A percentile compares a stretch with the other conserved stretches of the same genome.
phyloP scores from a whole-genome alignment of 208 protist genomes.

The Crithidia thermophila region DNA sequence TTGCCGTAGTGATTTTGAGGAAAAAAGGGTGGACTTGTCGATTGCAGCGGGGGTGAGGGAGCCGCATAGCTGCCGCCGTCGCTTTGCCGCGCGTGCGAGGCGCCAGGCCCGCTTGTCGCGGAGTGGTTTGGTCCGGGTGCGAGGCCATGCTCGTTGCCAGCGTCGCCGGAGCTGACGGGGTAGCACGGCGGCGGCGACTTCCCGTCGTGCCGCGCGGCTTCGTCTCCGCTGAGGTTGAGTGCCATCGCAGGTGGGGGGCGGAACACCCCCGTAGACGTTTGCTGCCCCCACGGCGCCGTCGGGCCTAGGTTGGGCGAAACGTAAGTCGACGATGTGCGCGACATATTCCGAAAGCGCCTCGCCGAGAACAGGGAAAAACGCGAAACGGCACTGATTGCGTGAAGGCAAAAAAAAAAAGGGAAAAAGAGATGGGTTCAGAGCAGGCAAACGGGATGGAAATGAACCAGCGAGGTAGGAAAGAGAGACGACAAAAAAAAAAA shows the following conservation, averaged over 20 bases:
- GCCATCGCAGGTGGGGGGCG: slow-evolving; percentile 50
- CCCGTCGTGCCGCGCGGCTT: slow-evolving; percentile 18
- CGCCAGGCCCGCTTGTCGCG: slow-evolving; percentile 1
- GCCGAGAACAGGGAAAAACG: slow-evolving; percentile 14
- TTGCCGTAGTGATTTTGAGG: slow-evolving; percentile 27
- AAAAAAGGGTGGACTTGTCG: slow-evolving; percentile 21
- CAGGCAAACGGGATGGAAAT: too few species aligned
- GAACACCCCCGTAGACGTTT: slow-evolving; percentile 71
- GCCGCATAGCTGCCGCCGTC: slow-evolving; percentile 6
- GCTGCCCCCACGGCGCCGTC: slow-evolving; percentile 61
- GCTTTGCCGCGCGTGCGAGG: neutral
- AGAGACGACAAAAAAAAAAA: slow-evolving; percentile 3
- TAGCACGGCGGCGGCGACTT: slow-evolving; percentile 13
- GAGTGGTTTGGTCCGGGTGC: neutral
- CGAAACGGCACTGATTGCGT: slow-evolving; percentile 1
- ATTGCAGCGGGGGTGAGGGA: slow-evolving; percentile 17
- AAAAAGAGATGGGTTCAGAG: neutral
- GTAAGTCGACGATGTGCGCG: slow-evolving; percentile 43
- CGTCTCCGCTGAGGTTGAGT: slow-evolving; percentile 18
- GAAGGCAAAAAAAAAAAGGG: slow-evolving; percentile 4
- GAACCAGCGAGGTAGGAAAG: neutral
- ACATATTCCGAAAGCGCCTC: too few species aligned
- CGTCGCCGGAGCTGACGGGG: slow-evolving; percentile 2
- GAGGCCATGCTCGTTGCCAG: slow-evolving; percentile 13
- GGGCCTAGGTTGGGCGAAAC: slow-evolving; percentile 68